Conservation (phyloP, 495 filamentous ascomycete species). For the Penicillium mononematosum region DNA sequence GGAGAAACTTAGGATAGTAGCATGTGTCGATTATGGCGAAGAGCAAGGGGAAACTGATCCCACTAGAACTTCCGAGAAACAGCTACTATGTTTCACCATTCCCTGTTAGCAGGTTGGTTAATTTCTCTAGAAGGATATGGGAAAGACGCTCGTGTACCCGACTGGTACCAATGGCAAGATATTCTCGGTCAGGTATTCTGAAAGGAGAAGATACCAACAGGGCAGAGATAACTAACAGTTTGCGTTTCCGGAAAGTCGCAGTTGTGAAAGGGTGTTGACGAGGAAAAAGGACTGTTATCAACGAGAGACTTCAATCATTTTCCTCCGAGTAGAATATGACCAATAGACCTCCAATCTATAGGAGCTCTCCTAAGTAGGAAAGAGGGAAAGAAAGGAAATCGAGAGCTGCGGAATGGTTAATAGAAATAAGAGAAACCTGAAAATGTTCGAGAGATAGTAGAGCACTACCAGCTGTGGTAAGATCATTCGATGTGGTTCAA, state of each 20-base stretch:
- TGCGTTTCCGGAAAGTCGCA: not conserved
- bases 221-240: not conserved
- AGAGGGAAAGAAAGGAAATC: not conserved
- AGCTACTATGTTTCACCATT: constrained; percentile 1
- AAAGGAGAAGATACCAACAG: not conserved
- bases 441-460: constrained; percentile 3
- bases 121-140: not conserved
- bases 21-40: constrained; percentile 12
- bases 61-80: not conserved
- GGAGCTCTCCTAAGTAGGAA: constrained; percentile 2
- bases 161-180: not conserved
- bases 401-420: constrained; percentile 3
- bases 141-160: not conserved
- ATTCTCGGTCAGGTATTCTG: not conserved
- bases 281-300: not conserved
- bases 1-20: not conserved
- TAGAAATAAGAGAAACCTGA: constrained; percentile 12
- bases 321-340: not conserved
- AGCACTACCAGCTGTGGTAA: not conserved
- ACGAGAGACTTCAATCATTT: constrained; percentile 1
- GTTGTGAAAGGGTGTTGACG: not conserved
- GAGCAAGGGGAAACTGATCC: not conserved
- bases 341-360: constrained; percentile 1
- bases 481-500: constrained; percentile 10
- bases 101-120: not conserved